Evolutionary conservation across 164 flowering plant genomes (phyloP), one percentile per base, ranked within the genome.

Genomic region (Nymphaea thermarum): DNA sequence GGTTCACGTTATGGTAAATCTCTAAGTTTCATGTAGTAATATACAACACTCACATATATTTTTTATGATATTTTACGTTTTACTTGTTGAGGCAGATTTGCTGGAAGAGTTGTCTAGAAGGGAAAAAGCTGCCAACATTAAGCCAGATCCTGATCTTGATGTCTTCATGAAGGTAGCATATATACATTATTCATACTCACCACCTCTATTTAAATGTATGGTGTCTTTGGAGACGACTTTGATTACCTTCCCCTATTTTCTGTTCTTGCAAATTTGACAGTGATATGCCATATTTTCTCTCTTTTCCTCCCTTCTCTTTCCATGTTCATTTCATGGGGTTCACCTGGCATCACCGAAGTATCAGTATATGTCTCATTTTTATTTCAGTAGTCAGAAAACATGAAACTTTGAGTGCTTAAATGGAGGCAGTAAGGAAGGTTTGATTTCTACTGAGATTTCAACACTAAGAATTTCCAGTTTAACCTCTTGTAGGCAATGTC

Each of bases 121-220:
- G 72, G 96, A 89, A 67, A 84, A 81, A 63, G 86, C 67, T 2
- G 87, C 91, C 41, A 81, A 79, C 53, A 85, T 88, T 43, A 79
- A 74, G 62, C 94, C 94, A 25, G 94, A 88, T 74, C 76, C 82
- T 66, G 91, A 88, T 67, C 55, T 89, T 59, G 91, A 89, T 78
- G 71, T 84, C 67, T 89, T 43, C 75, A 89, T 89, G 95, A 89
- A 89, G 88, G 95, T 85, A 61, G 67, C 6, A 43, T 7, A 17
- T 10, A 42, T 43, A 10, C 43, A 25, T 6, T 42, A 18, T 64
- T 43, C 36, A 64, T 64, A 17, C 7, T 64, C 44, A 4, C 4
- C 55, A 6, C 12, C 5, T 25, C 12, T 47, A 2, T 47, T 47
- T 47, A 6, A 12, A 25, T 25, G 3, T 12, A 47, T 2, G 55